Conservation (phyloP, 768 basidiomycete genomes). For the Lactarius tabidus region DNA sequence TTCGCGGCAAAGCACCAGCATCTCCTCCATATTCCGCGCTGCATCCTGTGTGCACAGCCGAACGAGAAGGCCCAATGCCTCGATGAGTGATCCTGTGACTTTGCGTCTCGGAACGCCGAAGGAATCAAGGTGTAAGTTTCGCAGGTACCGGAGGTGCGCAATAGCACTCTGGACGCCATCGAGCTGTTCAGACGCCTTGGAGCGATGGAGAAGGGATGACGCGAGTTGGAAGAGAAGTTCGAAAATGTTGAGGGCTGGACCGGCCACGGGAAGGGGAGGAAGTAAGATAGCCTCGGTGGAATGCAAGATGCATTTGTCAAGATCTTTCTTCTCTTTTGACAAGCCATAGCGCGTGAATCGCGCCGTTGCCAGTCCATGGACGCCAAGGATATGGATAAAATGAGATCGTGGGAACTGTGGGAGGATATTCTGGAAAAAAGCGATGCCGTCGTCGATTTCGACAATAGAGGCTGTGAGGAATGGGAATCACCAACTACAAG, state of each 20-base stretch:
- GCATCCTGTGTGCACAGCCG: no score
- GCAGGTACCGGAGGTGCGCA: no score
- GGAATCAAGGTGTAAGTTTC: no score
- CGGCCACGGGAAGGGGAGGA: neutral
- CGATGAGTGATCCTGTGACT: no score
- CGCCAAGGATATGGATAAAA: neutral
- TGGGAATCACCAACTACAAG: neutral
- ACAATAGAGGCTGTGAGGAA: neutral
- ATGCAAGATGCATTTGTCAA: neutral
- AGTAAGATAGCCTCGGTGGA: neutral
- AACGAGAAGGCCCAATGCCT: no score
- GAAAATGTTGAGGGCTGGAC: neutral
- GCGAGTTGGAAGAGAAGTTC: neutral
- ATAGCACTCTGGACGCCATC: no score
- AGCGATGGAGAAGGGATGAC: neutral
- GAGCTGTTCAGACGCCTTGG: no score
- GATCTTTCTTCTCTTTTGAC: neutral
- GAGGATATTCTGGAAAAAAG: neutral
- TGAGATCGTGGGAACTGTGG: neutral
- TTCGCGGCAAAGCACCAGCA: neutral
- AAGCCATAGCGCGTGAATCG: neutral
- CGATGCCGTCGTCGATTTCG: neutral
- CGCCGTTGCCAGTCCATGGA: neutral
- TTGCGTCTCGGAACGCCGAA: no score
- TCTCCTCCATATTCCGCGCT: no score